Percentiles rank a stretch among this genome's conserved stretches.
phyloP scores from a whole-genome alignment of 805 yeast species.

The Candida maltosa region DNA sequence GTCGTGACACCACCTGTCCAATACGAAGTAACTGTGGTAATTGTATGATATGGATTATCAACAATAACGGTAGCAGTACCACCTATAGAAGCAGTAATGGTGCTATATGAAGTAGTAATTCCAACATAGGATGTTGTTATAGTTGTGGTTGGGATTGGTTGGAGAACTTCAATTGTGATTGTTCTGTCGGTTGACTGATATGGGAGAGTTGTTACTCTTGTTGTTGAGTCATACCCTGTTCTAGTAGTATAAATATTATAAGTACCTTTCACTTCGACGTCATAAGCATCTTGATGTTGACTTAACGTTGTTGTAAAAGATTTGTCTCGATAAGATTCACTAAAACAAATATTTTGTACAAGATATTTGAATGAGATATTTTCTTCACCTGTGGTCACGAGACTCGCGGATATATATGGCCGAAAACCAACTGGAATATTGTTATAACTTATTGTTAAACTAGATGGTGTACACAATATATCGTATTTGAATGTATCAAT shows the following conservation, averaged over 20 bases:
- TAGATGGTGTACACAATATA: slow-evolving; percentile 10
- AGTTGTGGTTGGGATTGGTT: slow-evolving; percentile 16
- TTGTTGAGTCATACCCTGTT: slow-evolving; percentile 18
- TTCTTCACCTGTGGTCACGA: too few species aligned
- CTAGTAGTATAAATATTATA: slow-evolving; percentile 12
- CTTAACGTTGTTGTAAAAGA: slow-evolving; percentile 12
- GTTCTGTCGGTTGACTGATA: slow-evolving; percentile 14
- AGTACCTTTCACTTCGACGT: slow-evolving; percentile 13
- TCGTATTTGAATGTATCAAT: slow-evolving; percentile 5
- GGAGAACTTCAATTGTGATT: slow-evolving; percentile 18
- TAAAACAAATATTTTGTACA: slow-evolving; percentile 11
- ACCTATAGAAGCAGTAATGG: slow-evolving; percentile 14
- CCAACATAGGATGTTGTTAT: slow-evolving; percentile 13
- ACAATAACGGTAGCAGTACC: slow-evolving; percentile 16
- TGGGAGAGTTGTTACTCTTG: slow-evolving; percentile 17
- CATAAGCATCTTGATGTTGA: slow-evolving; percentile 2
- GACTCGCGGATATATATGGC: slow-evolving; percentile 14
- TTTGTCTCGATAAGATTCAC: slow-evolving; percentile 11
- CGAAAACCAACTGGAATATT: slow-evolving; percentile 22
- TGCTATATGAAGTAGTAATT: slow-evolving; percentile 10
- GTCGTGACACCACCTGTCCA: background rate
- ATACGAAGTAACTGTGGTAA: slow-evolving; percentile 1
- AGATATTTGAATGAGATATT: too few species aligned
- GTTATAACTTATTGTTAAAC: slow-evolving; percentile 8
- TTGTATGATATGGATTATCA: slow-evolving; percentile 8